Evolutionary conservation across 108 stramenopile genomes (phyloP).

Genomic region (Pseudonitzschia delicatissima): DNA sequence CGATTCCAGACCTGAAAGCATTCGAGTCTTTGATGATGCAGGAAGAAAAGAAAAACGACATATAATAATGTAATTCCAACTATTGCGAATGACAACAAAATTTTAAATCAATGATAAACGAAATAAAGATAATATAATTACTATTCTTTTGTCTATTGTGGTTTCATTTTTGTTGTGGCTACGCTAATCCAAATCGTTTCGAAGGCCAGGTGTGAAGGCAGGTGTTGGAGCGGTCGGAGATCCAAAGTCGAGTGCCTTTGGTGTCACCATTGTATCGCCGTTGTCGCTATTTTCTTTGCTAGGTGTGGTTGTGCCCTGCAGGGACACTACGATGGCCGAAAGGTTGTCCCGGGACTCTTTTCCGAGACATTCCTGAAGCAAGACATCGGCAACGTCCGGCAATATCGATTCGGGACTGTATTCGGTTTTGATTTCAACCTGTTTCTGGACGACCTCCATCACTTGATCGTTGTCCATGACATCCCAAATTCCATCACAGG

Average conservation of each 20-base stretch:
- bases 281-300: too few relatives aligned
- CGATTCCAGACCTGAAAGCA: conserved; percentile 26
- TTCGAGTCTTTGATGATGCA: neutral
- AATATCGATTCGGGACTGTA: conserved; percentile 35
- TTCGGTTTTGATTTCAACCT: conserved; percentile 24
- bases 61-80: neutral
- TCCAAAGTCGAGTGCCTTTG: conserved; percentile 1
- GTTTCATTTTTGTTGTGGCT: neutral
- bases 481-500: conserved; percentile 91
- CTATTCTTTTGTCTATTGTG: neutral
- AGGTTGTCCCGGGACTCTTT: conserved; percentile 83
- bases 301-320: conserved; percentile 25
- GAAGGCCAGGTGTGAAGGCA: too few relatives aligned
- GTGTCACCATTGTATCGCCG: too few relatives aligned
- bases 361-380: conserved; percentile 65
- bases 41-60: conserved; percentile 16
- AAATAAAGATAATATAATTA: too few relatives aligned
- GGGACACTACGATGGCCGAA: conserved; percentile 75
- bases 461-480: conserved; percentile 80
- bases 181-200: neutral
- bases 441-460: conserved; percentile 57
- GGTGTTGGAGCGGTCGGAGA: neutral
- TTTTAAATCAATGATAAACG: neutral
- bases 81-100: neutral
- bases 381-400: conserved; percentile 67